Percentiles rank a stretch among this genome's conserved stretches.
phyloP scores from a whole-genome alignment of 2,329 filamentous ascomycete species.

The Pseudogymnoascus sp. region DNA sequence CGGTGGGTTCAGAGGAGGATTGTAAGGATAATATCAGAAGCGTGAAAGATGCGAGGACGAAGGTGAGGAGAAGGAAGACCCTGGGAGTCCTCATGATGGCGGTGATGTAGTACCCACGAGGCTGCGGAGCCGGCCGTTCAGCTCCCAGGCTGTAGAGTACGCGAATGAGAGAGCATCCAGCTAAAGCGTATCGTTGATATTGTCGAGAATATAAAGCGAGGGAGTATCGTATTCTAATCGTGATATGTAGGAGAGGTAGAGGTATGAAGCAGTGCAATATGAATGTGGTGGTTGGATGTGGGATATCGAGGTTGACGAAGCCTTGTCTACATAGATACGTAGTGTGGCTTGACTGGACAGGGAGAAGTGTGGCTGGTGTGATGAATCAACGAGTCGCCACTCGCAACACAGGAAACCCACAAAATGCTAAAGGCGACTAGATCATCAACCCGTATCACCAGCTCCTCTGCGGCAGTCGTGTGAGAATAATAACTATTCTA shows the following conservation, averaged over 20 bases:
- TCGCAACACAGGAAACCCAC: background rate
- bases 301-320: slow-evolving; percentile 2
- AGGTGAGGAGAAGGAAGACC: slow-evolving; percentile 26
- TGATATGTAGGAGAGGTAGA: background rate
- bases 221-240: slow-evolving; percentile 4
- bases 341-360: background rate
- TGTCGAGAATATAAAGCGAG: background rate
- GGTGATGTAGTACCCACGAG: slow-evolving; percentile 14
- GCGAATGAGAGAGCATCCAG: slow-evolving; percentile 12
- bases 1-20: slow-evolving; percentile 20
- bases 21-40: slow-evolving; percentile 26
- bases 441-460: background rate
- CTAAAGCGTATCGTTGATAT: background rate
- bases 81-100: slow-evolving; percentile 30
- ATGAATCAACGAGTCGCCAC: slow-evolving; percentile 7
- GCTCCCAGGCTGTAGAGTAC: slow-evolving; percentile 19
- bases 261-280: slow-evolving; percentile 2
- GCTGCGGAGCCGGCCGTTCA: slow-evolving; percentile 20
- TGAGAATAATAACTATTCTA: background rate
- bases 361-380: background rate
- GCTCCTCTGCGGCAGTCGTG: background rate
- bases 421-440: background rate
- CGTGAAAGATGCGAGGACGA: slow-evolving; percentile 25
- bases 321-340: background rate
- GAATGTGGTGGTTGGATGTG: background rate